phyloP scores from a whole-genome alignment of 1,284 basidiomycete species.

The Trichosporon sp. region DNA sequence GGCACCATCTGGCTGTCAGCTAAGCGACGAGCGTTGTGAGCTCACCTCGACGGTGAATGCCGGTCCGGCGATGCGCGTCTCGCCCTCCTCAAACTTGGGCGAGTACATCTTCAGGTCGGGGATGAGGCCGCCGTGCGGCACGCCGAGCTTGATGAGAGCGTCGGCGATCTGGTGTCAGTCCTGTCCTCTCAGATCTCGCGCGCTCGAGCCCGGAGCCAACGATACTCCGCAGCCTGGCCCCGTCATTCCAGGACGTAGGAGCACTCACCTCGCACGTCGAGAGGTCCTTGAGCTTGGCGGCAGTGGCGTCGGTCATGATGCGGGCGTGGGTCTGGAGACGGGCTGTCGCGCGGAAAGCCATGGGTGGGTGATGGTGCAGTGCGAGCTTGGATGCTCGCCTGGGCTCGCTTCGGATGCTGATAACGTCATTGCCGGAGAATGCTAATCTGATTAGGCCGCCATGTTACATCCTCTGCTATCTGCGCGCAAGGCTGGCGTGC shows the following conservation, averaged over 20 bases:
- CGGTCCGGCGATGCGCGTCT: slow-evolving; percentile 64
- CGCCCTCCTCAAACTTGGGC: slow-evolving; percentile 59
- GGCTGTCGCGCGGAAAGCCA: slow-evolving; percentile 17
- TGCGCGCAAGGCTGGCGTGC: not conserved
- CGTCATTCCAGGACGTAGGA: too few relatives aligned
- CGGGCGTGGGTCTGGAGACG: slow-evolving; percentile 19
- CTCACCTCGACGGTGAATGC: slow-evolving; percentile 97
- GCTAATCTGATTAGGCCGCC: slow-evolving; percentile 15
- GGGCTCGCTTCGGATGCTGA: slow-evolving; percentile 16
- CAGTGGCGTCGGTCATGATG: slow-evolving; percentile 20
- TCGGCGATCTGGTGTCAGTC: slow-evolving; percentile 70
- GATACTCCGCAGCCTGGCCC: too few relatives aligned
- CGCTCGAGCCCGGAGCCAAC: not conserved
- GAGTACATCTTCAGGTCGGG: slow-evolving; percentile 73
- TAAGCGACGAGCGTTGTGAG: too few relatives aligned
- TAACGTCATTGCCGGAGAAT: slow-evolving; percentile 20
- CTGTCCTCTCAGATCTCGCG: too few relatives aligned
- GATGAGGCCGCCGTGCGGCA: slow-evolving; percentile 75
- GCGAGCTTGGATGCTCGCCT: not conserved
- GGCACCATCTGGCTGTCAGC: slow-evolving; percentile 78
- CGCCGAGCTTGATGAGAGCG: slow-evolving; percentile 80
- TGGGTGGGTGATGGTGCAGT: not conserved
- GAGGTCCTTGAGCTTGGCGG: slow-evolving; percentile 26
- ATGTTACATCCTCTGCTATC: not conserved
- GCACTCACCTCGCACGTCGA: slow-evolving; percentile 42